These are phyloP conservation scores for Lentinula edodes DNA, from an alignment of 768 basidiomycete genomes.

Conservation along the genomic window DNA sequence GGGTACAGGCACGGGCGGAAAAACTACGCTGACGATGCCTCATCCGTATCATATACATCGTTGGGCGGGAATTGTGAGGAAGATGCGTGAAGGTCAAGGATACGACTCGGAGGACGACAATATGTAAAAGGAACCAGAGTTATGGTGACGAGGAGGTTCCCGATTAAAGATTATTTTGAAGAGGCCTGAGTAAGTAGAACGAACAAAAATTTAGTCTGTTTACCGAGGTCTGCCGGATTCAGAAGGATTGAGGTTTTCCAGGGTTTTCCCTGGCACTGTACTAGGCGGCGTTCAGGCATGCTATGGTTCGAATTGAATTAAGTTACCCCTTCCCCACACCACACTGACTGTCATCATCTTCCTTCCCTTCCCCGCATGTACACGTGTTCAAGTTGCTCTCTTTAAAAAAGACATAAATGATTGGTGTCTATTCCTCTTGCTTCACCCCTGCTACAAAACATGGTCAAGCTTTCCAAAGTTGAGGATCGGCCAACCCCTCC, in stretches of 20 bases:
- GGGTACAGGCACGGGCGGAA: neutral
- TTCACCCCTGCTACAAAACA: neutral
- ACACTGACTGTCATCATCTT: too few relatives aligned
- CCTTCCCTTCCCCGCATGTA: too few relatives aligned
- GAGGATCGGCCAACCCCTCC: constrained; percentile 23
- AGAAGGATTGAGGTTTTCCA: too few relatives aligned
- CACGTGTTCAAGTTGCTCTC: neutral
- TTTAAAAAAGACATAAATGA: neutral
- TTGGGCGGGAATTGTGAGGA: neutral
- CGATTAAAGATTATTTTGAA: neutral
- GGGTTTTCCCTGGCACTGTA: too few relatives aligned
- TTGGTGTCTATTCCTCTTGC: neutral
- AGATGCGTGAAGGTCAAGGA: constrained; percentile 1
- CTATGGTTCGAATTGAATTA: too few relatives aligned
- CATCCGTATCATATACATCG: neutral
- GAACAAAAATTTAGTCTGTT: too few relatives aligned
- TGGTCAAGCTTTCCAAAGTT: constrained; percentile 12
- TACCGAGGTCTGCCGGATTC: too few relatives aligned
- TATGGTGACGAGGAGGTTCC: neutral
- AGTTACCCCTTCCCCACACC: too few relatives aligned
- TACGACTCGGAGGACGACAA: neutral
- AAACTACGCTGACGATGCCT: neutral
- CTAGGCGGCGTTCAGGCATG: too few relatives aligned
- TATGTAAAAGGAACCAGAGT: neutral
- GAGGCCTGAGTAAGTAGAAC: too few relatives aligned